Evolutionary conservation across 495 filamentous ascomycete species (phyloP).

Genomic region (Talaromyces nanjingensis): DNA sequence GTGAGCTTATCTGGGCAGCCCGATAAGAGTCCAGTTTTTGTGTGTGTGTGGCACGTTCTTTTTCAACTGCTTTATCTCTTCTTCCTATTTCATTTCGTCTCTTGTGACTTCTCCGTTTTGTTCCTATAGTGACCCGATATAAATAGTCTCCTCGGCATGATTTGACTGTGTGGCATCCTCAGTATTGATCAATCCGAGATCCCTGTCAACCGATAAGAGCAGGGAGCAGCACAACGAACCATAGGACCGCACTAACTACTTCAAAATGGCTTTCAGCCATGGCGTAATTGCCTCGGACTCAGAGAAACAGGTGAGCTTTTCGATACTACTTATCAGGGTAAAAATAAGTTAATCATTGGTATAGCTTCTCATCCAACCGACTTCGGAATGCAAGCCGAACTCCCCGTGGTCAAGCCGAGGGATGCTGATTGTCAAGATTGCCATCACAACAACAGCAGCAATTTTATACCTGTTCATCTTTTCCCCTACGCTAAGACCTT

Average conservation of each 20-base stretch:
- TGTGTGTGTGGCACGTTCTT: background rate
- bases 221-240: background rate
- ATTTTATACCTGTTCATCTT: background rate
- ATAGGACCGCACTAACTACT: background rate
- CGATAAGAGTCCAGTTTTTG: background rate
- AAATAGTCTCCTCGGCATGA: background rate
- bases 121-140: background rate
- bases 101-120: background rate
- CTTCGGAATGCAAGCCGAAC: background rate
- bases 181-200: background rate
- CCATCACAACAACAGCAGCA: background rate
- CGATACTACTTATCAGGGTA: background rate
- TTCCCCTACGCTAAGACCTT: background rate
- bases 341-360: background rate
- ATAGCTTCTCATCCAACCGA: background rate
- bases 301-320: conserved; percentile 3
- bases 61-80: background rate
- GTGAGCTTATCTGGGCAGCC: background rate
- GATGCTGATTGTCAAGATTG: background rate
- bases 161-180: background rate
- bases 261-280: background rate
- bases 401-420: background rate
- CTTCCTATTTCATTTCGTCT: background rate
- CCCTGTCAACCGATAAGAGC: background rate
- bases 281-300: background rate